Evolutionary conservation across 345 rosid genomes (phyloP).

Genomic region (Salix suchowensis): DNA sequence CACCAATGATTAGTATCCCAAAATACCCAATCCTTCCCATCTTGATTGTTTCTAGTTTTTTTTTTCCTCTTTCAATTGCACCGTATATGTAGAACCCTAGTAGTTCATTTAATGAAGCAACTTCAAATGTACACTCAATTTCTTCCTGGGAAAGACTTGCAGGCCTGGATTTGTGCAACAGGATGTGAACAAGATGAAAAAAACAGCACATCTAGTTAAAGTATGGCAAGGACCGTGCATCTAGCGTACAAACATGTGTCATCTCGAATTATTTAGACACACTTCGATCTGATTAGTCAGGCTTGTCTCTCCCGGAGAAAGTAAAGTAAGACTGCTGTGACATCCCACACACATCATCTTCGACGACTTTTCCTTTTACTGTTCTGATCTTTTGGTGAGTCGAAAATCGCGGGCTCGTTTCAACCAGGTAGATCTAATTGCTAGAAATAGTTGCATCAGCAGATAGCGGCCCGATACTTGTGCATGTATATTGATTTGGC

Average conservation of each 20-base stretch:
- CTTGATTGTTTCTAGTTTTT: conserved; percentile 1
- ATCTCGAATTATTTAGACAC: not conserved
- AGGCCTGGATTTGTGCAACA: conserved; percentile 9
- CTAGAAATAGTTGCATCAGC: not conserved
- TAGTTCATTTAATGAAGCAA: not conserved
- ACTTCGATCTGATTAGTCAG: not conserved
- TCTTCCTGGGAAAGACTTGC: not conserved
- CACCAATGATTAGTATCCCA: conserved; percentile 14
- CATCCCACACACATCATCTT: not conserved
- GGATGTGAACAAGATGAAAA: not conserved
- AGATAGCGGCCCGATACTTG: not conserved
- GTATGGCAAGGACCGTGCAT: not conserved
- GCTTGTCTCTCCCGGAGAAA: not conserved
- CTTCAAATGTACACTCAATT: not conserved
- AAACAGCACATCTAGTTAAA: conserved; percentile 1
- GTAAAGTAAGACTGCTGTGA: not conserved
- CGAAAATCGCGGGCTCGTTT: not conserved
- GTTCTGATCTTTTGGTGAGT: not conserved
- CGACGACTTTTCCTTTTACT: not conserved
- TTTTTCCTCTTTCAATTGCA: not conserved
- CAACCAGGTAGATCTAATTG: not conserved
- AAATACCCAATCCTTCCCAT: conserved; percentile 21
- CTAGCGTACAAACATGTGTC: conserved; percentile 36
- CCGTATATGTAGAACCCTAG: not conserved
- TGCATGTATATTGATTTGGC: not conserved